These are phyloP conservation scores for Solanum phureja DNA, from an alignment of 257 asterid species.

Conservation along the genomic window DNA sequence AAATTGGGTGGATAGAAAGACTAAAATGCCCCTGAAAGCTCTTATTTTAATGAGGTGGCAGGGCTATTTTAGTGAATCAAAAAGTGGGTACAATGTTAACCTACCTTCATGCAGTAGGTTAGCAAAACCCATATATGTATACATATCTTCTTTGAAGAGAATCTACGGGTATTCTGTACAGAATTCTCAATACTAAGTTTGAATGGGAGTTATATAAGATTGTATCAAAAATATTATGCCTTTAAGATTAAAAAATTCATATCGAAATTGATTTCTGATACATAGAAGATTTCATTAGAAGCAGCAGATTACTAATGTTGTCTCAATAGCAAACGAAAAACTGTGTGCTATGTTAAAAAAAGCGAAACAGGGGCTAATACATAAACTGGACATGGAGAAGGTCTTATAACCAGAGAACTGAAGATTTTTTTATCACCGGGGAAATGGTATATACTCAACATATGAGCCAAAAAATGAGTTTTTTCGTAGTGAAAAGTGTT, in stretches of 20 bases:
- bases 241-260: neutral
- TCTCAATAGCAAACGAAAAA: neutral
- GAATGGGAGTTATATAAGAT: neutral
- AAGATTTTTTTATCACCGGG: neutral
- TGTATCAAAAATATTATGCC: neutral
- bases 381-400: neutral
- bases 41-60: neutral
- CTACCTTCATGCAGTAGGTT: neutral
- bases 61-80: neutral
- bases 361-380: neutral
- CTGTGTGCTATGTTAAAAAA: neutral
- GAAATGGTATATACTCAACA: neutral
- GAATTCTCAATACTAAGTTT: neutral
- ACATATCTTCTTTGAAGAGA: neutral
- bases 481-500: neutral
- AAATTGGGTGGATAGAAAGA: neutral
- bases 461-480: neutral
- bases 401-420: neutral
- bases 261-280: neutral
- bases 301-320: neutral
- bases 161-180: neutral
- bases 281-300: neutral
- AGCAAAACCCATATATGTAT: neutral
- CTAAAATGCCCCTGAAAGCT: neutral
- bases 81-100: neutral